Evolutionary conservation across 345 rosid genomes (phyloP).

Genomic region (Cardamine resedifolia): DNA sequence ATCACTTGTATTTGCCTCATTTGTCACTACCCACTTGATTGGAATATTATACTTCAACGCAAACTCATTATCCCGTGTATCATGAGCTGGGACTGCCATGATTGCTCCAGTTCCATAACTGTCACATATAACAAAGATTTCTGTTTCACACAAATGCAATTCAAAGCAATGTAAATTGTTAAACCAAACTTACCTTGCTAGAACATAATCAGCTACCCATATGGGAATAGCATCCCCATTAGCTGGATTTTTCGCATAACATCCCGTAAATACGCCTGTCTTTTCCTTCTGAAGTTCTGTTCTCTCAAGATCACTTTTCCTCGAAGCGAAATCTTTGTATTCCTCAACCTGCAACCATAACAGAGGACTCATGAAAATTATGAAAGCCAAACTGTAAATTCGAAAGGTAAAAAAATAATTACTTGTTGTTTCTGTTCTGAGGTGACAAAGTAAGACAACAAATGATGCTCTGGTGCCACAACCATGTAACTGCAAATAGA

Average conservation of each 20-base stretch:
- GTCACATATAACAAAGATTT: slow-evolving; percentile 30
- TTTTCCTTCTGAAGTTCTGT: slow-evolving; percentile 97
- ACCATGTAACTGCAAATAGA: slow-evolving; percentile 74
- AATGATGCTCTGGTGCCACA: slow-evolving; percentile 84
- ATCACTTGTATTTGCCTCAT: slow-evolving; percentile 44
- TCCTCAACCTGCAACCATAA: slow-evolving; percentile 65
- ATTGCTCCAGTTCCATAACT: slow-evolving; percentile 99
- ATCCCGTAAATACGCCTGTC: slow-evolving; percentile 83
- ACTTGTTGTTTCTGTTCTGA: slow-evolving; percentile 51
- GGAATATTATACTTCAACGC: slow-evolving; percentile 76
- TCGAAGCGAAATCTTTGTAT: slow-evolving; percentile 69
- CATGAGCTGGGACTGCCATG: slow-evolving; percentile 98
- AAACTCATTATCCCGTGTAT: slow-evolving; percentile 79
- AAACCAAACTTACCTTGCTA: slow-evolving; percentile 56
- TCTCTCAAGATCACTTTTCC: slow-evolving; percentile 94
- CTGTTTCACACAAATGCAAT: slow-evolving; percentile 2
- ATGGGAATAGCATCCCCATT: slow-evolving; percentile 82
- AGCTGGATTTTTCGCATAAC: slow-evolving; percentile 80
- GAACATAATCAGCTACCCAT: slow-evolving; percentile 94
- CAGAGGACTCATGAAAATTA: slow-evolving; percentile 9
- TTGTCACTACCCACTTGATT: slow-evolving; percentile 64
- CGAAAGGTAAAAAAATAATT: slow-evolving; percentile 27
- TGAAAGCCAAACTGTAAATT: not conserved
- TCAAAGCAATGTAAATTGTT: not conserved
- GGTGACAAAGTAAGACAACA: slow-evolving; percentile 58